phyloP scores from a whole-genome alignment of 371 early-diverging fungal genomes.

The Vavraia culicis region DNA sequence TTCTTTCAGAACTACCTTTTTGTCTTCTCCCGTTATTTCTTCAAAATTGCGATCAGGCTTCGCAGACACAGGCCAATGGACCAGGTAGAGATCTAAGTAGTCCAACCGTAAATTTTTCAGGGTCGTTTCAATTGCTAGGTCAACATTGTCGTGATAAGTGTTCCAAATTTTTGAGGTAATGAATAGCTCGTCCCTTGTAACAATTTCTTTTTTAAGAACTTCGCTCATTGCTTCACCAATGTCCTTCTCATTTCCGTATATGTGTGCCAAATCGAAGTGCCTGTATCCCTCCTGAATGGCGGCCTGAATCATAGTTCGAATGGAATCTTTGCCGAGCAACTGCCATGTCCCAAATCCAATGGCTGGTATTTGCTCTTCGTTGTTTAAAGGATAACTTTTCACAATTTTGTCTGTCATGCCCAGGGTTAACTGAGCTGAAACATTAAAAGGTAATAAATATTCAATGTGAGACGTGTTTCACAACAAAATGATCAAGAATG shows the following conservation, averaged over 20 bases:
- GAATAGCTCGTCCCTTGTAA: conserved; percentile 55
- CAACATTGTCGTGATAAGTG: conserved; percentile 43
- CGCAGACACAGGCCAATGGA: conserved; percentile 53
- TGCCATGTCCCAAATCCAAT: no score
- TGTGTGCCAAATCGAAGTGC: conserved; percentile 52
- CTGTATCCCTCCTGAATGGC: conserved; percentile 50
- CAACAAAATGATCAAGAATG: no score
- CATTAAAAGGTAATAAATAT: no score
- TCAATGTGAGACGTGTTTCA: no score
- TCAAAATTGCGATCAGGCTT: conserved; percentile 1
- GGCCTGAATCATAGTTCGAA: no score
- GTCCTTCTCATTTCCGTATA: conserved; percentile 58
- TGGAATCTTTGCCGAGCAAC: no score
- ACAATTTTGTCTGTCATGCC: no score
- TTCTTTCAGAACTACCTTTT: conserved; percentile 46
- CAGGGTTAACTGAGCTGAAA: no score
- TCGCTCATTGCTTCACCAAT: conserved; percentile 52
- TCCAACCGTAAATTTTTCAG: conserved; percentile 53
- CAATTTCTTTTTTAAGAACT: conserved; percentile 46
- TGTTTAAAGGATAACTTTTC: no score
- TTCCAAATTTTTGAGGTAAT: conserved; percentile 73
- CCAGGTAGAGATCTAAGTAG: conserved; percentile 66
- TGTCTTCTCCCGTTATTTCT: conserved; percentile 44
- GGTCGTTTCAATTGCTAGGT: conserved; percentile 44
- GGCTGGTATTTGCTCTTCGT: no score